These are phyloP conservation scores for Fraxinus paxiana DNA, from an alignment of 305 asterid genomes.

Conservation along the genomic window DNA sequence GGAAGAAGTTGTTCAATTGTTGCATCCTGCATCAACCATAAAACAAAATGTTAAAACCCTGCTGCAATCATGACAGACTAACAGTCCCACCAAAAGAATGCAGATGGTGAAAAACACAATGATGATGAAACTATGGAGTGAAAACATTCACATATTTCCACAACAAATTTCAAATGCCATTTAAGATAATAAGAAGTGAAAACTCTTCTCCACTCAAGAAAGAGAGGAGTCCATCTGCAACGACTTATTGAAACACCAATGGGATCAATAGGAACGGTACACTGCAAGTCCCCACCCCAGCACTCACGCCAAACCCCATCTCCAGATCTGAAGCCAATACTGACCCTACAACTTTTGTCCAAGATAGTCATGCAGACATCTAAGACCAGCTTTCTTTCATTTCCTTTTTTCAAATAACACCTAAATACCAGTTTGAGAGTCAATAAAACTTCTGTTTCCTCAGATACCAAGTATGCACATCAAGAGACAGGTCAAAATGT, in stretches of 20 bases:
- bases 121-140: not conserved
- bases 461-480: not conserved
- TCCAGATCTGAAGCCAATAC: not conserved
- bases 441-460: not conserved
- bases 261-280: no score
- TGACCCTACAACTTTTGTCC: not conserved
- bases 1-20: conserved; percentile 94
- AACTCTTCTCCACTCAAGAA: not conserved
- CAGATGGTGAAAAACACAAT: not conserved
- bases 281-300: not conserved
- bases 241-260: no score
- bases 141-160: not conserved
- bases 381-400: not conserved
- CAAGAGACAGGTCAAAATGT: not conserved
- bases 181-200: not conserved
- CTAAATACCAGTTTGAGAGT: not conserved
- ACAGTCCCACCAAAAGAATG: not conserved
- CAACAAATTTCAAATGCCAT: not conserved
- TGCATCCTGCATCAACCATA: conserved; percentile 61
- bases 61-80: not conserved
- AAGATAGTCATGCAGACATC: not conserved
- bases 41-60: not conserved
- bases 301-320: not conserved
- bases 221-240: not conserved
- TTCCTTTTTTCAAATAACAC: not conserved